Base-by-base conservation (phyloP, 1,139 yeast species). In the Nematodospora anomalae region DNA sequence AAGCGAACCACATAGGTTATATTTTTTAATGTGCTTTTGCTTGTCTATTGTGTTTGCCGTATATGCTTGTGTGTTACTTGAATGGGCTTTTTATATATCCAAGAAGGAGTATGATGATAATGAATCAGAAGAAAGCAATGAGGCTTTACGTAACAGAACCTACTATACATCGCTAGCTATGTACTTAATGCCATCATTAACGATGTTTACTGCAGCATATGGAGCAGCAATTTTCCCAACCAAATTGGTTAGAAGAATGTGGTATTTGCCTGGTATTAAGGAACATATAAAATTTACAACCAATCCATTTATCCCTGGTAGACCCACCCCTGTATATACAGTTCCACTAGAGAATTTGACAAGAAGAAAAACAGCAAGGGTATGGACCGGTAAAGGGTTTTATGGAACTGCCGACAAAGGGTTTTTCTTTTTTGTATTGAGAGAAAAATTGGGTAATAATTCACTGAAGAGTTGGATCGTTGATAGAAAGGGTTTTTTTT, bases 371-470 rank as follows among this genome's bases (percentile, higher is more conserved):
- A 72, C 76, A 42, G 71, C 88, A 7, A 75, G 84, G 48, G 80
- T 86, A 2, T 87, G 89, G 80, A 84, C 95, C 1, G 92, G 90
- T 12, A 81, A 81, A 44, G 96, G 96, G 2, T 83, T 84, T 52
- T 87, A 87, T 56, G 95, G 95, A 1, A 85, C 95, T 2, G 75
- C 86, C 24, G 90, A 85, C 57, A 76, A 80, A 32, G 72, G 85
- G 4, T 71, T 85, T 40, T 86, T 86, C 57, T 81, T 83, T 67
- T 84, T 86, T 55, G 76, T 83, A 29, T 60, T 87, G 44, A 79
- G 76, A 55, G 92, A 85, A 51, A 40, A 53, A 3, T 49, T 52
- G 13, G 26, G 37, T 4, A 63, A 66, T 35, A 67, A 69, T 40
- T 46, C 44, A 20, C 37, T 38, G n/a, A 67, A 76, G 33, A 87